phyloP scores from a whole-genome alignment of 129 eudicot genomes.

The Artemisia annua region DNA sequence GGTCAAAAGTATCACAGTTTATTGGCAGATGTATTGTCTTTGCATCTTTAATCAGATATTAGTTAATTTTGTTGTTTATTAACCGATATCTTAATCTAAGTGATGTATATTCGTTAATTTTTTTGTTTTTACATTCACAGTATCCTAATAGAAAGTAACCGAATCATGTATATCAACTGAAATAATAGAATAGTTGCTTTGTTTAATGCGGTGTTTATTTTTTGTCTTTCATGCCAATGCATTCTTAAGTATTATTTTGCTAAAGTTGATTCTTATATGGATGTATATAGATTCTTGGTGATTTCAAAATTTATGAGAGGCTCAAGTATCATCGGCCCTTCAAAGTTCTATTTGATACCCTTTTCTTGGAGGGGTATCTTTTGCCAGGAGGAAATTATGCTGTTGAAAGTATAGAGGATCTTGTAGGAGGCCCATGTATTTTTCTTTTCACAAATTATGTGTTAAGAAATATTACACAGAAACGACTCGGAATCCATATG shows the following conservation, averaged over 20 bases:
- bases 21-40: background rate
- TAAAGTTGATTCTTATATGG: background rate
- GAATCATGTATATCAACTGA: background rate
- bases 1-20: background rate
- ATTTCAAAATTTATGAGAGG: background rate
- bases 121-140: background rate
- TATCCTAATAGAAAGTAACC: background rate
- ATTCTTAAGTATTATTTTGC: background rate
- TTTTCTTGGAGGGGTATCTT: background rate
- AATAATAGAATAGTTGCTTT: background rate
- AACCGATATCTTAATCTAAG: background rate
- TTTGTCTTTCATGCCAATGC: too few relatives aligned
- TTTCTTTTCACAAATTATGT: background rate
- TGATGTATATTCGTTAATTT: too few relatives aligned
- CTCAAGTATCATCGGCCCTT: background rate
- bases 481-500: background rate
- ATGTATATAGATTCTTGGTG: background rate
- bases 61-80: background rate
- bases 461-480: background rate
- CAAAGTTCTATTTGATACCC: background rate
- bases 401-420: background rate
- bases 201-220: background rate
- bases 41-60: background rate
- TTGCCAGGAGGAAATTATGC: background rate
- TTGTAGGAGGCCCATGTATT: background rate